Percentiles rank a stretch among this genome's conserved stretches.
Evolutionary conservation across 768 basidiomycete species (phyloP).

Genomic region (Kwoniella sp.): DNA sequence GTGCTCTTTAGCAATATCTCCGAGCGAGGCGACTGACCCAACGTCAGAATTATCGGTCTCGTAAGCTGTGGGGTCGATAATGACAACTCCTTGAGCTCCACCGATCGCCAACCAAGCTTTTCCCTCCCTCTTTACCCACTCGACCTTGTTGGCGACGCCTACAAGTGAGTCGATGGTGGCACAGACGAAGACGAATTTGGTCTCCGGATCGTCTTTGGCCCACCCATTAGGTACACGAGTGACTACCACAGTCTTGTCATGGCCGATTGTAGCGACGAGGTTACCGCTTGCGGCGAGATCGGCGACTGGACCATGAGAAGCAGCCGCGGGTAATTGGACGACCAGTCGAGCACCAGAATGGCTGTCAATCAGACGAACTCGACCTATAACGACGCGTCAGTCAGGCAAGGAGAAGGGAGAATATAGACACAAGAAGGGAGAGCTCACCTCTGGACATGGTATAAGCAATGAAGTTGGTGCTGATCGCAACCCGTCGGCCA

Average conservation of each 20-base stretch:
- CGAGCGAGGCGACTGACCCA: neutral
- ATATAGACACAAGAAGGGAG: neutral
- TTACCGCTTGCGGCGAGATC: slow-evolving; percentile 41
- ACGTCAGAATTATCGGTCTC: neutral
- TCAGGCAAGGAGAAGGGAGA: neutral
- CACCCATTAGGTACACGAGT: slow-evolving; percentile 36
- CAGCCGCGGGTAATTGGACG: slow-evolving; percentile 23
- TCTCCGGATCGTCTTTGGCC: slow-evolving; percentile 32
- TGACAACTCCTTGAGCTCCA: slow-evolving; percentile 34
- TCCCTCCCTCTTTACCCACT: slow-evolving; percentile 36
- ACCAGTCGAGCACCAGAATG: slow-evolving; percentile 32
- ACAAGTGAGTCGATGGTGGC: neutral
- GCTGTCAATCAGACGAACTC: slow-evolving; percentile 41
- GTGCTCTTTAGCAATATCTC: slow-evolving; percentile 9
- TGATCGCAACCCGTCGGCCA: slow-evolving; percentile 40
- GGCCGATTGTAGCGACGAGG: slow-evolving; percentile 32
- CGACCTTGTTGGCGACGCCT: slow-evolving; percentile 27
- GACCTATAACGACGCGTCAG: slow-evolving; percentile 23
- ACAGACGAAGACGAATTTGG: neutral
- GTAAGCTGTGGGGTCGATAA: slow-evolving; percentile 25
- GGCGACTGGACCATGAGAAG: slow-evolving; percentile 23
- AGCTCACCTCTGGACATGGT: slow-evolving; percentile 36
- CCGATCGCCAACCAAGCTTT: slow-evolving; percentile 35
- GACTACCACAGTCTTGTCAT: slow-evolving; percentile 28
- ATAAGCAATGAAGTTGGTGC: slow-evolving; percentile 40